Evolutionary conservation across 2,329 filamentous ascomycete genomes (phyloP), one percentile per base, ranked within the genome.

Genomic region (Rosellinia necatrix): DNA sequence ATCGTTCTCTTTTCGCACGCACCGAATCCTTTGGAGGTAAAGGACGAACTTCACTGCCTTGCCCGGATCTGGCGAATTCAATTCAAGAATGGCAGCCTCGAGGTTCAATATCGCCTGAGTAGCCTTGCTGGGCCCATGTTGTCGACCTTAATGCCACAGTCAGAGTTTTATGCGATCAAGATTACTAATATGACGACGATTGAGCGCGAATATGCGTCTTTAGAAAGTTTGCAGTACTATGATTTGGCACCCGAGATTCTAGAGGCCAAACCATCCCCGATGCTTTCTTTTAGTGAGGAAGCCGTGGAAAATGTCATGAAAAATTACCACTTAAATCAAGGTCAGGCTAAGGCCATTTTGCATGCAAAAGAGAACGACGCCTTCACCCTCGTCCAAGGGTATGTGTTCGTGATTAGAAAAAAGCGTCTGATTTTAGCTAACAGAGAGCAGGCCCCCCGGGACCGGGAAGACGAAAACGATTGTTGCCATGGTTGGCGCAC

Each of bases 381-480:
- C 0, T 99, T 99, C 69, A 97, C 94, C 3, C 78, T 99, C 58
- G 92, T 99, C 65, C 94, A 99, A 75, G 94, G 89, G 84, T 87
- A 78, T 70, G 78, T 56, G 9, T 68, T 46, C 22, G 37, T 12
- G 30, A 12, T 15, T 2, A 12, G 21, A 12, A 30, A 35, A 22
- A 12, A 30, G 37, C 40, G 10, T 50, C 46, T 46, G 17, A 42
- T 38, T 41, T 57, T 54, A 49, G 56, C 70, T 76, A 70, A 74
- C 71, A 38, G 37, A 43, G 5, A 51, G 35, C 53, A 88, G 91
- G 52, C 94, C 94, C 47, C 94, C 94, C 1, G 94, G 94, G 72
- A 97, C 94, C 3, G 94, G 93, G 69, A 99, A 99, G 76, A 99
- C 94, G 0, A 99, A 99, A 72, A 99, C 94, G 0, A 99, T 99